A percentile compares a stretch with the other conserved stretches of the same genome.
Conservation (phyloP, 2,329 filamentous ascomycete species). For the Apiospora phragmitis region DNA sequence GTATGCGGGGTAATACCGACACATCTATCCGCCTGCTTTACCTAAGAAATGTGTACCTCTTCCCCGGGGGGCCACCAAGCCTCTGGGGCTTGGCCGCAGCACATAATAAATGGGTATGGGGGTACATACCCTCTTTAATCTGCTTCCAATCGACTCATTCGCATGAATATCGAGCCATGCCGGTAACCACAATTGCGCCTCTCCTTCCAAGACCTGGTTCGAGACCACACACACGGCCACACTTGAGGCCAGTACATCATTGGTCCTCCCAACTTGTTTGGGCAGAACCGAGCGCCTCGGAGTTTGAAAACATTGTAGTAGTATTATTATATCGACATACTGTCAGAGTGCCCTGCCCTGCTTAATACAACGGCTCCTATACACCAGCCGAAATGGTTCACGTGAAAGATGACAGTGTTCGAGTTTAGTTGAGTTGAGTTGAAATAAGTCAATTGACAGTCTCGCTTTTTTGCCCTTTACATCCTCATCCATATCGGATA, state of each 20-base stretch:
- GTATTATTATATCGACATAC: neutral
- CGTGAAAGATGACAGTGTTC: neutral
- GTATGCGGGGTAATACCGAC: neutral
- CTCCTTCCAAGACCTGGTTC: slow-evolving; percentile 3
- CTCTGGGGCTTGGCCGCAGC: neutral
- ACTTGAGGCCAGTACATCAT: neutral
- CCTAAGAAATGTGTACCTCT: neutral
- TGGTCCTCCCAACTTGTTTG: neutral
- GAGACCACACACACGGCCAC: neutral
- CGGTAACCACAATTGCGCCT: slow-evolving; percentile 2
- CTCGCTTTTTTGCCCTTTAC: slow-evolving; percentile 11
- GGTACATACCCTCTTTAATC: slow-evolving; percentile 1
- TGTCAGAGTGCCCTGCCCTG: neutral
- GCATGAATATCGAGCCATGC: slow-evolving; percentile 5
- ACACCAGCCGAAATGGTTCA: neutral
- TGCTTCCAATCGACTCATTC: neutral
- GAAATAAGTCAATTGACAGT: slow-evolving; percentile 13
- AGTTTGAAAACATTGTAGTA: neutral
- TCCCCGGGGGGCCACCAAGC: neutral
- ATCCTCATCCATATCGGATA: slow-evolving; percentile 7
- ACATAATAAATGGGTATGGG: neutral
- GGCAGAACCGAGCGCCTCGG: neutral
- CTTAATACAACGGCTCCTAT: neutral
- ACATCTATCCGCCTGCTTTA: neutral
- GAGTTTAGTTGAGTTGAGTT: slow-evolving; percentile 2